Evolutionary conservation across 495 filamentous ascomycete genomes (phyloP).

Genomic region (Xylaria cubensis): DNA sequence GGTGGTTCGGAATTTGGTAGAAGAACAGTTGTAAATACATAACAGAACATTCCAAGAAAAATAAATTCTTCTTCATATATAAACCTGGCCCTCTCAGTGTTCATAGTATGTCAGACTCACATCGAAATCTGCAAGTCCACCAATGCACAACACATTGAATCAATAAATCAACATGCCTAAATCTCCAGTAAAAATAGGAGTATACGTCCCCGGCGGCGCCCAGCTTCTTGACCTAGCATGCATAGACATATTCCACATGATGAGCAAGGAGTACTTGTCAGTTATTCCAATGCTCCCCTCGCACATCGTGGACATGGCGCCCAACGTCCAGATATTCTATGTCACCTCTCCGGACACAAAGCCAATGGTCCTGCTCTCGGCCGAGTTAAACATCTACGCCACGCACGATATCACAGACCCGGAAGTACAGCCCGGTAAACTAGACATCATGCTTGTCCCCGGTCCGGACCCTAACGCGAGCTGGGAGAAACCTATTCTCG

Average conservation of each 20-base stretch:
- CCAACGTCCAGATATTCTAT: constrained; percentile 51
- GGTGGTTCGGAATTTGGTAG: constrained; percentile 16
- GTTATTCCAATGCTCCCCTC: constrained; percentile 36
- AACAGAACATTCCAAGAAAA: neutral
- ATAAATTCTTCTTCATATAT: neutral
- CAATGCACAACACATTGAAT: no score
- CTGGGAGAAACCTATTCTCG: constrained; percentile 15
- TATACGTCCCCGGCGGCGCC: constrained; percentile 49
- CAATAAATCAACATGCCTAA: constrained; percentile 9
- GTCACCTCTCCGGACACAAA: constrained; percentile 45
- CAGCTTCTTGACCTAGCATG: constrained; percentile 59
- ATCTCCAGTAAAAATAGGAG: constrained; percentile 28
- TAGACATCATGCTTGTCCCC: constrained; percentile 61
- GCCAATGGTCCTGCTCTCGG: constrained; percentile 41
- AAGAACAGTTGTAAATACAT: neutral
- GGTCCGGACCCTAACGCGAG: constrained; percentile 54
- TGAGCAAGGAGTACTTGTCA: constrained; percentile 53
- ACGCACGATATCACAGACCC: constrained; percentile 50
- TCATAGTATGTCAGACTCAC: neutral
- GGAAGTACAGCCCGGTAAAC: constrained; percentile 53
- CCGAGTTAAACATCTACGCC: constrained; percentile 41
- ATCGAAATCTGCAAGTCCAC: neutral
- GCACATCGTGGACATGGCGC: constrained; percentile 46
- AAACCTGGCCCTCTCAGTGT: neutral
- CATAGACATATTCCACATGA: constrained; percentile 55